phyloP scores from a whole-genome alignment of 345 rosid species.

The Camelina neglecta region DNA sequence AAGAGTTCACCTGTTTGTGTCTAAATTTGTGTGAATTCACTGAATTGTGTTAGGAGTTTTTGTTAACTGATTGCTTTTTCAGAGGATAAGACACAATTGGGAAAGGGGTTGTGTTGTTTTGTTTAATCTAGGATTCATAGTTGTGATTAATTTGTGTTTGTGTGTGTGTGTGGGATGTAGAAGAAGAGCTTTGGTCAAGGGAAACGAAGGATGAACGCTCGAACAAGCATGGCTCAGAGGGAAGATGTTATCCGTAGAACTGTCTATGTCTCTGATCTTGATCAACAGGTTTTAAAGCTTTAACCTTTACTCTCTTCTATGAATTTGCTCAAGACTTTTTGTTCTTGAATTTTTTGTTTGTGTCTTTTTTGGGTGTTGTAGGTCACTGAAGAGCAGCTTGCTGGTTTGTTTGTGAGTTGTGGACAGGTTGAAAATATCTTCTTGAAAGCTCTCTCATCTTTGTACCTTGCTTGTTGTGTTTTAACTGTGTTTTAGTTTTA shows the following conservation, averaged over 20 bases:
- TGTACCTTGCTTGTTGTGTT: conserved; percentile 26
- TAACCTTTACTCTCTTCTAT: background rate
- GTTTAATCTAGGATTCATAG: background rate
- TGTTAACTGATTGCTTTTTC: conserved; percentile 1
- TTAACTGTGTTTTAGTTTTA: conserved; percentile 28
- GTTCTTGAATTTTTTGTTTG: conserved; percentile 5
- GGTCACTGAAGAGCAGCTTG: conserved; percentile 99
- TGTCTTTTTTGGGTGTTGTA: conserved; percentile 36
- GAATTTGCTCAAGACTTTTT: conserved; percentile 4
- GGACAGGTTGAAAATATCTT: conserved; percentile 68
- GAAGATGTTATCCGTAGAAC: conserved; percentile 88
- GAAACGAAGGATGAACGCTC: conserved; percentile 66
- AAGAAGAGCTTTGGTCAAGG: conserved; percentile 79
- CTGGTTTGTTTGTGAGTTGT: conserved; percentile 75
- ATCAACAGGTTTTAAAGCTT: conserved; percentile 68
- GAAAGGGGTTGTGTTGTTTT: background rate
- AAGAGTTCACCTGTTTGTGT: background rate
- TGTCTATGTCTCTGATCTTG: conserved; percentile 92
- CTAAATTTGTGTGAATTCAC: background rate
- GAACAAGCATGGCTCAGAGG: conserved; percentile 89
- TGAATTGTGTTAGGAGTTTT: conserved; percentile 28
- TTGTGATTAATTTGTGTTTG: no score
- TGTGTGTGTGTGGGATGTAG: conserved; percentile 40
- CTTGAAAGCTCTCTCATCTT: conserved; percentile 8
- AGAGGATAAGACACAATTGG: background rate